Percentiles rank a stretch among this genome's conserved stretches.
Evolutionary conservation across 2,329 filamentous ascomycete species (phyloP).

Genomic region (Alternaria burnsii): DNA sequence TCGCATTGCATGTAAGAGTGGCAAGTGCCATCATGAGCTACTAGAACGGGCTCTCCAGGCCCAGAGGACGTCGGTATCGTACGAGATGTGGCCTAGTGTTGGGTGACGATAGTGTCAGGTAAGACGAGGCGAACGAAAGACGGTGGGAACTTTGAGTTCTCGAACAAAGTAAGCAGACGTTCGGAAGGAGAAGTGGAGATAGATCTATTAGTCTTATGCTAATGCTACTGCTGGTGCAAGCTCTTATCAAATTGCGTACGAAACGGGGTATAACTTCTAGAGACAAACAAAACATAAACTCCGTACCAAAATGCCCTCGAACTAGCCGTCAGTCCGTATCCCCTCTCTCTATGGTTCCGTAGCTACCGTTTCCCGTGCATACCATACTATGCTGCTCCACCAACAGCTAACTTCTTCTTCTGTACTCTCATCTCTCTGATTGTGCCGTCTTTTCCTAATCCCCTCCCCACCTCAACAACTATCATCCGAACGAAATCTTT

Average conservation of each 20-base stretch:
- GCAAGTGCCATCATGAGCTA: background rate
- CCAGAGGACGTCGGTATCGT: background rate
- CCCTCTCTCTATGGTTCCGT: background rate
- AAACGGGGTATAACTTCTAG: slow-evolving; percentile 7
- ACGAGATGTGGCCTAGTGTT: background rate
- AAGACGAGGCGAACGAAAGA: background rate
- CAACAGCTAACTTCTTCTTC: slow-evolving; percentile 55
- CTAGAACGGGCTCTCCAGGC: background rate
- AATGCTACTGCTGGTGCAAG: background rate
- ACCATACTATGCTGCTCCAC: background rate
- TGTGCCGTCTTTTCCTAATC: slow-evolving; percentile 70
- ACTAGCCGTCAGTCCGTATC: background rate
- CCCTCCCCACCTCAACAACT: slow-evolving; percentile 84
- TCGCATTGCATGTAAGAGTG: background rate
- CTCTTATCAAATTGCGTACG: background rate
- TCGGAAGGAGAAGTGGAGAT: background rate
- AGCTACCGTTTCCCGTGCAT: background rate
- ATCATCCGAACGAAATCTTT: slow-evolving; percentile 89
- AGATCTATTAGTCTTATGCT: background rate
- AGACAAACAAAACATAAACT: background rate
- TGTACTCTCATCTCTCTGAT: slow-evolving; percentile 63
- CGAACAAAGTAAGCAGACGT: background rate
- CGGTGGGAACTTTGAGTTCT: background rate
- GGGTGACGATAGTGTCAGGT: background rate
- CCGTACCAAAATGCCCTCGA: background rate